Conservation (phyloP, 1,284 basidiomycete species). For the Ganoderma resinaceum region DNA sequence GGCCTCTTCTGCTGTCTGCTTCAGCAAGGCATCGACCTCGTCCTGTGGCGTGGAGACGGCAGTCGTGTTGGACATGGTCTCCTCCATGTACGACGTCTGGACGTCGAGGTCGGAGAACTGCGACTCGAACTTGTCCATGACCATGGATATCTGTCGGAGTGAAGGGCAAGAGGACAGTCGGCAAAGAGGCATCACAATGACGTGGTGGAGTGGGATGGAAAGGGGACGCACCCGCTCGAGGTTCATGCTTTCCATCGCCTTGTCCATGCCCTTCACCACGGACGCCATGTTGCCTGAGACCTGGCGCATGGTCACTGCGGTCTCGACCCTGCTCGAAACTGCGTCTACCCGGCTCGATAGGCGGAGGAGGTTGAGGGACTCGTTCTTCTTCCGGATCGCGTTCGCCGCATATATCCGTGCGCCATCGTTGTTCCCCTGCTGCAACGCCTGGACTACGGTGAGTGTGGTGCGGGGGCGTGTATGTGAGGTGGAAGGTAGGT, state of each 20-base stretch:
- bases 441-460: constrained; percentile 74
- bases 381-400: constrained; percentile 98
- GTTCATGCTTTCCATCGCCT: constrained; percentile 99
- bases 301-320: constrained; percentile 98
- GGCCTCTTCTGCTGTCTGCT: constrained; percentile 96
- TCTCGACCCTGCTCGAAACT: constrained; percentile 96
- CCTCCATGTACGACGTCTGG: constrained; percentile 98
- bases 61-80: constrained; percentile 93
- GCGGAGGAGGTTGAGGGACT: constrained; percentile 89
- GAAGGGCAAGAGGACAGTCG: not conserved
- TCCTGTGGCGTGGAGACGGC: constrained; percentile 96
- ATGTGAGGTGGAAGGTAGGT: not conserved
- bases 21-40: constrained; percentile 92
- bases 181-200: not conserved
- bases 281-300: constrained; percentile 96
- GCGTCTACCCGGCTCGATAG: constrained; percentile 94
- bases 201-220: not conserved
- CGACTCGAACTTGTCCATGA: constrained; percentile 99
- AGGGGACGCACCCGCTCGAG: constrained; percentile 80
- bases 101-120: constrained; percentile 98
- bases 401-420: constrained; percentile 99
- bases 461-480: not conserved
- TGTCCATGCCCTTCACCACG: constrained; percentile 98
- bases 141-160: constrained; percentile 84
- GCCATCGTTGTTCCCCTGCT: constrained; percentile 97